Evolutionary conservation across 305 asterid species (phyloP), one percentile per base, ranked within the genome.

Genomic region (Ajuga reptans): DNA sequence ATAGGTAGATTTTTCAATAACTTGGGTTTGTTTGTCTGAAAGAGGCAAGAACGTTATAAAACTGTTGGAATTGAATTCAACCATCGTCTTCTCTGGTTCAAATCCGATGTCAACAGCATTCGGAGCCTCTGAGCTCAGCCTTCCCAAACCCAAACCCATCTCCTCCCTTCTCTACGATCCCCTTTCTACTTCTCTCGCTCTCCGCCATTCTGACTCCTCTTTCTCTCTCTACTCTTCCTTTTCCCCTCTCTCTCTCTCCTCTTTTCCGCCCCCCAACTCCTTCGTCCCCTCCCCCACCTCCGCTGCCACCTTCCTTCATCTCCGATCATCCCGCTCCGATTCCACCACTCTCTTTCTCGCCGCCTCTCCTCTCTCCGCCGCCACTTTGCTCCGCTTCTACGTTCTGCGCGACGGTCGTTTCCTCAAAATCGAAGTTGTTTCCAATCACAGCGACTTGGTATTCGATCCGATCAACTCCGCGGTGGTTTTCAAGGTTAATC

Each of bases 271-370:
- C 33, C 84, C 87, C 3, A 77, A 76, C 4, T 46, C 81, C 59
- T 55, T 80, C 0, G 49, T 87, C 52, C 84, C 94, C 10, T 69
- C 87, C 5, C 92, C 96, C 59, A 71, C 81, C 59, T 91, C 98
- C 78, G 78, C 95, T 72, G 86, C 96, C 70, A 29, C 89, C 33
- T 89, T 87, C 83, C 72, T 91, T 68, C 90, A 77, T 82, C 84
- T 89, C 69, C 89, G 76, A 6, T 62, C 79, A 9, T 10, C 75
- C 71, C 37, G 77, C 27, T 0, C 50, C 51, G 16, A 27, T 36
- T 52, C 58, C 69, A 72, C 75, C 24, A 74, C 93, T 3, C 45
- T 91, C 27, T 89, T 91, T 64, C 62, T 87, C 42, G 66, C 85
- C 33, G 78, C 90, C 11, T 80, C 92, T 18, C 96, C 96, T 51